A percentile compares a stretch with the other conserved stretches of the same genome.
These are phyloP conservation scores for Aegilops tauschii DNA, from an alignment of 176 grass and related monocot genomes.

Conservation along the genomic window DNA sequence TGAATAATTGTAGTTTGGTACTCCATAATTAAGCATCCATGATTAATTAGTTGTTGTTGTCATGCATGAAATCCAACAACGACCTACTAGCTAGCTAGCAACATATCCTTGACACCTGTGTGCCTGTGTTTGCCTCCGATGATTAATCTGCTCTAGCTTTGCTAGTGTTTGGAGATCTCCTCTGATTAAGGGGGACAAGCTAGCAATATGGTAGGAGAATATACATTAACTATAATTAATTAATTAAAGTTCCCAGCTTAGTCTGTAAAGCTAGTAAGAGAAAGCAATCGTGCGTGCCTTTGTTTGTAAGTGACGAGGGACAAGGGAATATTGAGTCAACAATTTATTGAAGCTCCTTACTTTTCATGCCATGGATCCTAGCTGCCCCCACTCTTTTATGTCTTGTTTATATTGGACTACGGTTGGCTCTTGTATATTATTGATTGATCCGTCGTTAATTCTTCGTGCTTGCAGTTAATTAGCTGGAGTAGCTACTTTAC, in stretches of 20 bases:
- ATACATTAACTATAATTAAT: not conserved
- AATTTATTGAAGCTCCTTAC: not conserved
- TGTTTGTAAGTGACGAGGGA: not conserved
- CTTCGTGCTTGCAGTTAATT: not conserved
- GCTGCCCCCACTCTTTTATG: not conserved
- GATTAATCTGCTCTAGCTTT: not conserved
- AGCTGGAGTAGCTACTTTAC: no score
- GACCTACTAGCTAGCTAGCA: no score
- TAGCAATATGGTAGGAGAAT: not conserved
- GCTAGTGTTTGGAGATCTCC: not conserved
- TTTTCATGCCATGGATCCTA: not conserved
- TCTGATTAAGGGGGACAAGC: not conserved
- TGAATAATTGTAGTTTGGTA: not conserved
- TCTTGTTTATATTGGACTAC: no score
- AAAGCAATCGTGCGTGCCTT: not conserved
- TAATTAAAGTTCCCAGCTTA: not conserved
- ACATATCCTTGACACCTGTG: conserved; percentile 3
- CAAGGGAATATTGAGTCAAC: conserved; percentile 3
- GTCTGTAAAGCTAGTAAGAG: not conserved
- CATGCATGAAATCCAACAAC: not conserved
- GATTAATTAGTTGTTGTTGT: conserved; percentile 9
- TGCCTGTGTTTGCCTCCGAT: not conserved
- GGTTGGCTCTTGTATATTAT: no score
- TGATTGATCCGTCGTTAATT: no score
- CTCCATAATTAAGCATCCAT: not conserved